A percentile compares a stretch with the other conserved stretches of the same genome.
These are phyloP conservation scores for Penicillium silybi DNA, from an alignment of 495 filamentous ascomycete species.

Conservation along the genomic window DNA sequence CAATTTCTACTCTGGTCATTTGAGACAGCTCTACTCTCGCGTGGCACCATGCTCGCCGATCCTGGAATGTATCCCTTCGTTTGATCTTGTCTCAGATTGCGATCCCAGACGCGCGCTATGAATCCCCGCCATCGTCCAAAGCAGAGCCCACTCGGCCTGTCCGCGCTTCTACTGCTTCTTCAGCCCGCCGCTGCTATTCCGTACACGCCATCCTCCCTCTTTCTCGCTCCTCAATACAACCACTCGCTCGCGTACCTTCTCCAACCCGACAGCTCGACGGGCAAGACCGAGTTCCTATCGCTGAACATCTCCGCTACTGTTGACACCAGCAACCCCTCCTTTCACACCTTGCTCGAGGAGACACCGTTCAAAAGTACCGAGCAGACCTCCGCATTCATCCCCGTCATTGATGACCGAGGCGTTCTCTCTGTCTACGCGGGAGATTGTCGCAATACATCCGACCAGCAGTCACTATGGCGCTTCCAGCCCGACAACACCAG, in stretches of 20 bases:
- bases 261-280: conserved; percentile 38
- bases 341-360: conserved; percentile 53
- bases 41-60: conserved; percentile 29
- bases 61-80: conserved; percentile 24
- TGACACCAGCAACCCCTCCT: conserved; percentile 45
- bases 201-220: conserved; percentile 69
- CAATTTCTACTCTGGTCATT: background rate
- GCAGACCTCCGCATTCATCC: conserved; percentile 50
- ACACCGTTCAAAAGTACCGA: conserved; percentile 60
- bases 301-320: conserved; percentile 60
- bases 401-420: conserved; percentile 61
- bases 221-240: conserved; percentile 50
- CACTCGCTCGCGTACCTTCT: conserved; percentile 59
- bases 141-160: conserved; percentile 12
- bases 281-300: conserved; percentile 50
- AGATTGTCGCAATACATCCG: conserved; percentile 50
- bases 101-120: conserved; percentile 15
- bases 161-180: conserved; percentile 19
- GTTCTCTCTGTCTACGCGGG: conserved; percentile 67
- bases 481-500: conserved; percentile 42
- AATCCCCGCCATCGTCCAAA: conserved; percentile 16
- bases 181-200: conserved; percentile 47
- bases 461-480: conserved; percentile 49
- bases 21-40: conserved; percentile 6
- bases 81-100: conserved; percentile 28